Conservation (phyloP, 2,329 filamentous ascomycete genomes). For the Penicillium sp. region DNA sequence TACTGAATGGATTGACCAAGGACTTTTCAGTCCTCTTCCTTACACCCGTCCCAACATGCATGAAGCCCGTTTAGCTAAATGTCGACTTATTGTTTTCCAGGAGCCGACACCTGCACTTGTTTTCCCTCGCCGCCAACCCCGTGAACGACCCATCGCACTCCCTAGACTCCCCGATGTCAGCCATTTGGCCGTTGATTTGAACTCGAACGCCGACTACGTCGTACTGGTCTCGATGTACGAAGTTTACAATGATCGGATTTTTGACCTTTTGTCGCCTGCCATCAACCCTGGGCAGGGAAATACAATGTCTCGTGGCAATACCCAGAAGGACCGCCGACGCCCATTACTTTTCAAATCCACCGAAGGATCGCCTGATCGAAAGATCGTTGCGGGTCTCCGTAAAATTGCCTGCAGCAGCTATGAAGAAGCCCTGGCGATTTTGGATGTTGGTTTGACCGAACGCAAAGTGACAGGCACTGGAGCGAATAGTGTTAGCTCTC, state of each 20-base stretch:
- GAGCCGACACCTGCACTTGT: conserved; percentile 59
- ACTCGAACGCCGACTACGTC: conserved; percentile 74
- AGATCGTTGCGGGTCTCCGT: conserved; percentile 85
- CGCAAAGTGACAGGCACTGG: conserved; percentile 85
- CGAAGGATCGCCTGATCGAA: conserved; percentile 83
- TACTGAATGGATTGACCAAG: conserved; percentile 12
- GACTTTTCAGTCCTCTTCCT: conserved; percentile 22
- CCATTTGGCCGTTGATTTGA: conserved; percentile 65
- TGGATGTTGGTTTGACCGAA: conserved; percentile 87
- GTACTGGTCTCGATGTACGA: conserved; percentile 97
- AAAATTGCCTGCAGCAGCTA: conserved; percentile 85
- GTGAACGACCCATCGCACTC: conserved; percentile 68
- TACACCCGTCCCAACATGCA: conserved; percentile 27
- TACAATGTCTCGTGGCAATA: conserved; percentile 45
- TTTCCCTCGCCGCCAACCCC: conserved; percentile 57
- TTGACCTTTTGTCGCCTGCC: conserved; percentile 74
- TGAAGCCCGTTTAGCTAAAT: conserved; percentile 38
- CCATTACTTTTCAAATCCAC: conserved; percentile 90
- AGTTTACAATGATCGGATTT: conserved; percentile 97
- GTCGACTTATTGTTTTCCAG: conserved; percentile 46
- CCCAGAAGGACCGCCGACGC: conserved; percentile 70
- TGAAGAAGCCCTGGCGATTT: conserved; percentile 80
- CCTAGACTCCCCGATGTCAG: conserved; percentile 75
- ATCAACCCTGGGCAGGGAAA: conserved; percentile 42
- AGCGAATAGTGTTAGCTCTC: conserved; percentile 87